Evolutionary conservation across 2,329 filamentous ascomycete genomes (phyloP).

Genomic region (Microcyclospora pomicola): DNA sequence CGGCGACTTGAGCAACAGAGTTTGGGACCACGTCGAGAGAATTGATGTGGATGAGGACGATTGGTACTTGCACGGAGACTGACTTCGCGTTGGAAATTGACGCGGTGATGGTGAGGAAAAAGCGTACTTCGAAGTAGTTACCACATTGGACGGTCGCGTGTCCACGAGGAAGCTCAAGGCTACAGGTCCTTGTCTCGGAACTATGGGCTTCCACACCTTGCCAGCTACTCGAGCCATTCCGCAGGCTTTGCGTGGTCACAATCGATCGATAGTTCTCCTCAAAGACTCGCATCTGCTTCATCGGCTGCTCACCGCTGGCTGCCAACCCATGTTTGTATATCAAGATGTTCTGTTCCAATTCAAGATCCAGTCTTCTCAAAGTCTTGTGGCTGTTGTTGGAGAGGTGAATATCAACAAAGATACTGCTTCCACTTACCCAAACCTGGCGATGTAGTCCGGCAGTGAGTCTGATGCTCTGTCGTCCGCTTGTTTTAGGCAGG

Average conservation of each 20-base stretch:
- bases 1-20: slow-evolving; percentile 40
- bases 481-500: slow-evolving; percentile 25
- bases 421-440: slow-evolving; percentile 42
- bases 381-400: slow-evolving; percentile 36
- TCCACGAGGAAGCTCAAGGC: slow-evolving; percentile 36
- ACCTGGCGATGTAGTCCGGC: slow-evolving; percentile 44
- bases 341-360: slow-evolving; percentile 37
- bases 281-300: slow-evolving; percentile 38
- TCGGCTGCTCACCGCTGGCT: slow-evolving; percentile 35
- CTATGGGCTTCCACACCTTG: slow-evolving; percentile 33
- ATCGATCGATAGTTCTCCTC: slow-evolving; percentile 37
- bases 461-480: slow-evolving; percentile 35
- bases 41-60: slow-evolving; percentile 45
- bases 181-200: slow-evolving; percentile 35
- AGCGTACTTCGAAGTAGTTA: slow-evolving; percentile 43
- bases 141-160: slow-evolving; percentile 39
- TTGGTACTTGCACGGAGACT: slow-evolving; percentile 40
- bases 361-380: slow-evolving; percentile 38
- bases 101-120: slow-evolving; percentile 40
- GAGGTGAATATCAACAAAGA: slow-evolving; percentile 41
- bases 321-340: slow-evolving; percentile 38
- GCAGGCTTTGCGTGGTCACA: slow-evolving; percentile 30
- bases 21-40: slow-evolving; percentile 44
- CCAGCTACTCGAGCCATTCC: slow-evolving; percentile 32
- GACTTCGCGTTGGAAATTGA: slow-evolving; percentile 33